Conservation (phyloP, 257 asterid species). For the Solanum phureja region DNA sequence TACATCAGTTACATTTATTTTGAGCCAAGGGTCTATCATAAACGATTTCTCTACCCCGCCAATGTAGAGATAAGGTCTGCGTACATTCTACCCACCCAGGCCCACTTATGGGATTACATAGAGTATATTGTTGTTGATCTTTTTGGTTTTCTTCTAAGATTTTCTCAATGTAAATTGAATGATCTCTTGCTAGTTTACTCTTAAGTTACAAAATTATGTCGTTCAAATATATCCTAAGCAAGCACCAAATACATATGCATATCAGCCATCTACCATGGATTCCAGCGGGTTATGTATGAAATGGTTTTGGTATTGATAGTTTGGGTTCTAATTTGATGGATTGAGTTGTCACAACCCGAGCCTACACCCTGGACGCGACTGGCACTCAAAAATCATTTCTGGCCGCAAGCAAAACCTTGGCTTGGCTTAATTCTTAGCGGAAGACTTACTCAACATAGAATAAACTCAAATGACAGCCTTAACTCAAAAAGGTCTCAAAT, state of each 20-base stretch:
- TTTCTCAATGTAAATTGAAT: not conserved
- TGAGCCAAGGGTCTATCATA: not conserved
- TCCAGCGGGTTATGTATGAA: not conserved
- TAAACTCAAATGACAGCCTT: no score
- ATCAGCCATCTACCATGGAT: not conserved
- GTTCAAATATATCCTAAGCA: not conserved
- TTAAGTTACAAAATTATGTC: not conserved
- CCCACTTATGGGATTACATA: not conserved
- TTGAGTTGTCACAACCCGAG: not conserved
- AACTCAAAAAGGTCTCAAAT: no score
- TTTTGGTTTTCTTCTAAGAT: not conserved
- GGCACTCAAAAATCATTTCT: no score
- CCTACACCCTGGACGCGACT: no score
- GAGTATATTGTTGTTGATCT: not conserved
- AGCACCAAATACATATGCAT: not conserved
- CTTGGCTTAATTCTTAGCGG: no score
- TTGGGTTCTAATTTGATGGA: not conserved
- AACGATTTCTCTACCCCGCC: not conserved
- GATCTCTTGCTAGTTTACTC: not conserved
- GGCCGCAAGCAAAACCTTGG: no score
- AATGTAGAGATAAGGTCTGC: not conserved
- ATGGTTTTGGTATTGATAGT: not conserved
- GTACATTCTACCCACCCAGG: not conserved
- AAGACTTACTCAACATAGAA: no score
- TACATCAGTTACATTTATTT: not conserved